Conservation (phyloP, 2,329 filamentous ascomycete species). For the Teratosphaeria pseudoeucalypti region DNA sequence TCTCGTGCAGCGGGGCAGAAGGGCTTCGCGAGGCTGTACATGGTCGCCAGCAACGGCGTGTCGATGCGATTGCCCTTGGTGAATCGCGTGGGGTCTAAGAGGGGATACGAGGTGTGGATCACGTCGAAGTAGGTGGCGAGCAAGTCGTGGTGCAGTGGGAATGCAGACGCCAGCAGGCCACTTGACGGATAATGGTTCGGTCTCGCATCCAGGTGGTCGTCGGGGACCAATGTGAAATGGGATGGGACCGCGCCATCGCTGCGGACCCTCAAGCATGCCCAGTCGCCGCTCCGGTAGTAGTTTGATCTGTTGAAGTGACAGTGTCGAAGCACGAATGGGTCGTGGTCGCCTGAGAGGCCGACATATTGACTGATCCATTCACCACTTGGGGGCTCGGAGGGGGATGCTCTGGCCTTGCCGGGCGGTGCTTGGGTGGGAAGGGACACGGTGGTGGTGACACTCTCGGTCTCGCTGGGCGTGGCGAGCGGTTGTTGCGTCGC, state of each 20-base stretch:
- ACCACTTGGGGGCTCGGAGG: not conserved
- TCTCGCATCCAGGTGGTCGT: conserved; percentile 8
- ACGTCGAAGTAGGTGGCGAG: conserved; percentile 15
- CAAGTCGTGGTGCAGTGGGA: conserved; percentile 13
- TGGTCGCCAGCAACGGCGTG: conserved; percentile 9
- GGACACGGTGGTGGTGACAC: not conserved
- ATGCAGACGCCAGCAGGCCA: conserved; percentile 10
- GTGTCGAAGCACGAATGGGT: conserved; percentile 12
- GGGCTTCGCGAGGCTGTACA: conserved; percentile 13
- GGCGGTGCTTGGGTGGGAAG: not conserved
- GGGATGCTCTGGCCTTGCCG: not conserved
- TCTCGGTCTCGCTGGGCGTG: conserved; percentile 1
- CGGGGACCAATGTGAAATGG: conserved; percentile 10
- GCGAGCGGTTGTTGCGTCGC: not conserved
- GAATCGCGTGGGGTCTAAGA: conserved; percentile 13
- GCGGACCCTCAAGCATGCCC: conserved; percentile 10
- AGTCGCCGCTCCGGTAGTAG: conserved; percentile 12
- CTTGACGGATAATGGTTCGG: conserved; percentile 11
- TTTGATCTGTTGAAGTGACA: conserved; percentile 13
- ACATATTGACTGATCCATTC: conserved; percentile 15
- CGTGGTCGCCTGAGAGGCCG: conserved; percentile 11
- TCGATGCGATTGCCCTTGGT: conserved; percentile 15
- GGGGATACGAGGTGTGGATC: conserved; percentile 12
- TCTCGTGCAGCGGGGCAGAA: conserved; percentile 9
- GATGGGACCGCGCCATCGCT: conserved; percentile 2